Conservation (phyloP, 75 land plant species). For the Pinus taeda region DNA sequence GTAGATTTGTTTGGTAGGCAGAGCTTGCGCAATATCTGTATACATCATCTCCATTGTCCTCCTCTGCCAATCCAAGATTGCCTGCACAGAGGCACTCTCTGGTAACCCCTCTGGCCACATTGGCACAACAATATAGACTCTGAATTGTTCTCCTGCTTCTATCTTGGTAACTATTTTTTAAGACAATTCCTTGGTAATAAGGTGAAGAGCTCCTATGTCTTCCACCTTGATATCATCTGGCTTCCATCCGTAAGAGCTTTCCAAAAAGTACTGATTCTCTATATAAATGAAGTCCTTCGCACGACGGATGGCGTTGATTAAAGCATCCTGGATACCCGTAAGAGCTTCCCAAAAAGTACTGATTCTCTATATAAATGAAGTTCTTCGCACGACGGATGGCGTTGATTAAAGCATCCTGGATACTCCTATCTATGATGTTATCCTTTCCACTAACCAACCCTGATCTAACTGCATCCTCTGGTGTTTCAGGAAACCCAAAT, state of each 20-base stretch:
- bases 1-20: conserved; percentile 46
- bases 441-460: no score
- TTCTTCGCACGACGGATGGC: no score
- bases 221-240: conserved; percentile 43
- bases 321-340: no score
- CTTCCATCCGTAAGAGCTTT: conserved; percentile 75
- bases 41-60: conserved; percentile 97
- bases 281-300: conserved; percentile 90
- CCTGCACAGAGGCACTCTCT: conserved; percentile 76
- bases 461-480: no score
- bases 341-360: no score
- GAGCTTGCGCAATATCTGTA: conserved; percentile 55
- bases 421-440: conserved; percentile 80
- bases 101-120: conserved; percentile 95
- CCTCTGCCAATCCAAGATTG: conserved; percentile 84
- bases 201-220: conserved; percentile 63
- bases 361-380: no score
- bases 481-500: no score
- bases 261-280: conserved; percentile 93
- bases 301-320: conserved; percentile 82
- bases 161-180: conserved; percentile 86
- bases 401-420: conserved; percentile 93
- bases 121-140: conserved; percentile 80
- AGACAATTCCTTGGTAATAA: conserved; percentile 77
- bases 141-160: conserved; percentile 78